Evolutionary conservation across 331 rosid species (phyloP).

Genomic region (Quercus lobata): DNA sequence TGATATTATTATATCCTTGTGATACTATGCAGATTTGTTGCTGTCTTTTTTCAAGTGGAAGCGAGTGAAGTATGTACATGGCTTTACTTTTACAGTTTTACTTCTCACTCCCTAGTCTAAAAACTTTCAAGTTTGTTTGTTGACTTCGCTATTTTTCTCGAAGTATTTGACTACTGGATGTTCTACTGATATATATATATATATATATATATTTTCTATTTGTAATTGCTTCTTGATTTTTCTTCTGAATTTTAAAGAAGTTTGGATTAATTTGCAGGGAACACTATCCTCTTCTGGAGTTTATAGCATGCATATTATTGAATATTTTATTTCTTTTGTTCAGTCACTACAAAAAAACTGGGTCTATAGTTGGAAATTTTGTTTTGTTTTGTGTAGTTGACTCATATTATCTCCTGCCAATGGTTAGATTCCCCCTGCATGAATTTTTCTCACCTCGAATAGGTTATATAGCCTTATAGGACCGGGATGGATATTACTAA

Average conservation of each 20-base stretch:
- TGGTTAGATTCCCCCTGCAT: no score
- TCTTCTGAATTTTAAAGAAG: not conserved
- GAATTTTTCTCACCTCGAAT: no score
- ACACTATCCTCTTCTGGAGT: no score
- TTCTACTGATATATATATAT: no score
- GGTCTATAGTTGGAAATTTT: not conserved
- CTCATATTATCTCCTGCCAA: not conserved
- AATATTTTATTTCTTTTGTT: no score
- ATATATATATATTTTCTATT: not conserved
- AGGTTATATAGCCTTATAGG: no score
- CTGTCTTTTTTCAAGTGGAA: slow-evolving; percentile 37
- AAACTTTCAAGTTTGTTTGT: no score
- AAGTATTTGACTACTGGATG: not conserved
- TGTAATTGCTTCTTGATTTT: not conserved
- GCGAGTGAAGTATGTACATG: slow-evolving; percentile 17
- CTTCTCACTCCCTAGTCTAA: not conserved
- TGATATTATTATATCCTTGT: not conserved
- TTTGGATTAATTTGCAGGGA: not conserved
- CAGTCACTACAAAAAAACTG: no score
- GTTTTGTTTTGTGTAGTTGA: not conserved
- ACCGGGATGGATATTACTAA: no score
- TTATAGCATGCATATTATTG: no score
- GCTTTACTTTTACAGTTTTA: not conserved
- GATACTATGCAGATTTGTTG: slow-evolving; percentile 54
- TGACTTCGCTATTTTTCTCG: not conserved